These are phyloP conservation scores for Saitozyma podzolica DNA, from an alignment of 768 basidiomycete species.

Conservation along the genomic window DNA sequence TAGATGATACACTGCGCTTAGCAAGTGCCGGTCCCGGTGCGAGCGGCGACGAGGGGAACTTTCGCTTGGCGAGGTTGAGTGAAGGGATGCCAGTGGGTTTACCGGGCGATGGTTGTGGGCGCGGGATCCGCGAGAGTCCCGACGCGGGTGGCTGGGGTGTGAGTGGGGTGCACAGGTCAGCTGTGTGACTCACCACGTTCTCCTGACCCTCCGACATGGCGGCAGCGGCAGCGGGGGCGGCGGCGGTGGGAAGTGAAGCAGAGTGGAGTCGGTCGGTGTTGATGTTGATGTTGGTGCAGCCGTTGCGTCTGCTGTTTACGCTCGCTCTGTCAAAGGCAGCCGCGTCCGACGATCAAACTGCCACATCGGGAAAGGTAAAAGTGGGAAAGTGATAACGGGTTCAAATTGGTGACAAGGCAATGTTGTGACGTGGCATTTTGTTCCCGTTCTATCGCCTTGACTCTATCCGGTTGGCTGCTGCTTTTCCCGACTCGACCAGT, in stretches of 20 bases:
- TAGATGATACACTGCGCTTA: background rate
- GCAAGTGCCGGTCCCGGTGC: slow-evolving; percentile 18
- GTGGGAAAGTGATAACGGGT: no score
- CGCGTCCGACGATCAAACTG: slow-evolving; percentile 7
- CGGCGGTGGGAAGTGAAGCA: background rate
- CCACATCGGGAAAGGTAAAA: background rate
- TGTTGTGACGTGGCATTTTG: slow-evolving; percentile 1
- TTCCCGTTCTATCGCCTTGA: no score
- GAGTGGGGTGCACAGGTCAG: background rate
- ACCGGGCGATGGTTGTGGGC: slow-evolving; percentile 32
- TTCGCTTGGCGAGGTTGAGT: slow-evolving; percentile 36
- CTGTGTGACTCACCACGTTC: slow-evolving; percentile 27
- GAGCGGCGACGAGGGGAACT: slow-evolving; percentile 29
- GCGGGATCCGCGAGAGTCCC: slow-evolving; percentile 30
- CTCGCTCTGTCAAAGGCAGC: slow-evolving; percentile 11
- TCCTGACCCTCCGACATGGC: slow-evolving; percentile 42
- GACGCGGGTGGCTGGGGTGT: background rate
- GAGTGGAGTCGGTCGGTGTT: background rate
- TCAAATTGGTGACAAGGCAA: no score
- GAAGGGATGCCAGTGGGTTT: slow-evolving; percentile 30
- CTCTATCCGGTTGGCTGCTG: background rate
- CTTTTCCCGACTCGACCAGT: slow-evolving; percentile 3
- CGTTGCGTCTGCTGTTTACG: background rate
- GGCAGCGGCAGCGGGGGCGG: slow-evolving; percentile 9
- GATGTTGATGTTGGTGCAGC: slow-evolving; percentile 10